phyloP scores from a whole-genome alignment of 225 moss, liverwort and hornwort genomes.

The Antitrichia curtipendula region DNA sequence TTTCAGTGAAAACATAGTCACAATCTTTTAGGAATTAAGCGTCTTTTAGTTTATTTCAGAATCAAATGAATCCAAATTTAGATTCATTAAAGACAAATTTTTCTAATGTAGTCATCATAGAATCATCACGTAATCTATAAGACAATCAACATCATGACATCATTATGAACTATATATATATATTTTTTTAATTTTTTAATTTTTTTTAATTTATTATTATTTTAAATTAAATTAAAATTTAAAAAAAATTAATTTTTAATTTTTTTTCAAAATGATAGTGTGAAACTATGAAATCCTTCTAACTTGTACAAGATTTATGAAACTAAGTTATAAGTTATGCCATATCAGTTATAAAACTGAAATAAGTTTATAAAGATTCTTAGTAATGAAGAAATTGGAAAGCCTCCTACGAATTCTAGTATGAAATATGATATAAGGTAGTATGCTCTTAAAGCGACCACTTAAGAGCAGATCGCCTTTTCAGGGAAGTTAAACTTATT shows the following conservation, averaged over 20 bases:
- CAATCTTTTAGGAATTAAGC: too few species aligned
- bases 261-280: too few species aligned
- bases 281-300: background rate
- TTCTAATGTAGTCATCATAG: rapidly evolving
- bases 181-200: too few species aligned
- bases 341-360: background rate
- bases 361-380: background rate
- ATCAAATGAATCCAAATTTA: background rate
- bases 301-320: background rate
- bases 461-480: too few species aligned
- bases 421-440: background rate
- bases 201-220: too few species aligned
- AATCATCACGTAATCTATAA: background rate
- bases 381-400: background rate
- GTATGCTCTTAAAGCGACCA: too few species aligned
- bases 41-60: background rate
- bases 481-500: too few species aligned
- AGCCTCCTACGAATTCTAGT: background rate
- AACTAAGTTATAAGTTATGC: background rate
- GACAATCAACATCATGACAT: background rate
- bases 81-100: background rate
- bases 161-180: too few species aligned
- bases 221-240: too few species aligned
- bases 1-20: too few species aligned
- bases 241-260: too few species aligned